These are phyloP conservation scores for Oryza coarctata DNA, from an alignment of 176 grass and related monocot species.

Conservation along the genomic window DNA sequence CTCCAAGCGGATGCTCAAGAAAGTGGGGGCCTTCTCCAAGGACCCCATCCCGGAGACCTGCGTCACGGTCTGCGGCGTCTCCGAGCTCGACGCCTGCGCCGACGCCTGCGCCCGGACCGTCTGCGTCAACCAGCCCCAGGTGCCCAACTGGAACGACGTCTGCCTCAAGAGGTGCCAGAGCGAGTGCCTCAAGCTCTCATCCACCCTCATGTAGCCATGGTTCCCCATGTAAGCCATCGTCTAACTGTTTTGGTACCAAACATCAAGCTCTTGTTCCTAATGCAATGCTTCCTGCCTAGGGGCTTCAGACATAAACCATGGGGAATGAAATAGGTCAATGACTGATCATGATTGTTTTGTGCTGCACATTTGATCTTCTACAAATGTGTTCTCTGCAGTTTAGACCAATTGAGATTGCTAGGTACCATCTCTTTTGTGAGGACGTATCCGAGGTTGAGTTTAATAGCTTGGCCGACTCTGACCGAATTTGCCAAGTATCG, in stretches of 20 bases:
- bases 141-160: conserved; percentile 93
- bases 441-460: background rate
- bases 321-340: conserved; percentile 15
- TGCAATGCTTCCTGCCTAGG: background rate
- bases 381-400: background rate
- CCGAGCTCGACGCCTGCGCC: conserved; percentile 78
- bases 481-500: background rate
- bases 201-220: conserved; percentile 43
- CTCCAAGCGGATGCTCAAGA: conserved; percentile 91
- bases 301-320: conserved; percentile 13
- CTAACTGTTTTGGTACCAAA: background rate
- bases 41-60: conserved; percentile 90
- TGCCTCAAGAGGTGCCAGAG: conserved; percentile 91
- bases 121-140: conserved; percentile 92
- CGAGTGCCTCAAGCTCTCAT: conserved; percentile 86
- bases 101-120: conserved; percentile 90
- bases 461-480: too few relatives aligned
- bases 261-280: background rate
- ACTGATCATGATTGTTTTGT: background rate
- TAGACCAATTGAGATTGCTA: background rate
- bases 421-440: background rate
- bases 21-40: conserved; percentile 87
- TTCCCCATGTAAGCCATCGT: background rate
- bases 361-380: background rate
- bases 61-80: conserved; percentile 86